Evolutionary conservation across 225 moss, liverwort and hornwort genomes (phyloP), one percentile per base, ranked within the genome.

Genomic region (Thuidium tamariscinum): DNA sequence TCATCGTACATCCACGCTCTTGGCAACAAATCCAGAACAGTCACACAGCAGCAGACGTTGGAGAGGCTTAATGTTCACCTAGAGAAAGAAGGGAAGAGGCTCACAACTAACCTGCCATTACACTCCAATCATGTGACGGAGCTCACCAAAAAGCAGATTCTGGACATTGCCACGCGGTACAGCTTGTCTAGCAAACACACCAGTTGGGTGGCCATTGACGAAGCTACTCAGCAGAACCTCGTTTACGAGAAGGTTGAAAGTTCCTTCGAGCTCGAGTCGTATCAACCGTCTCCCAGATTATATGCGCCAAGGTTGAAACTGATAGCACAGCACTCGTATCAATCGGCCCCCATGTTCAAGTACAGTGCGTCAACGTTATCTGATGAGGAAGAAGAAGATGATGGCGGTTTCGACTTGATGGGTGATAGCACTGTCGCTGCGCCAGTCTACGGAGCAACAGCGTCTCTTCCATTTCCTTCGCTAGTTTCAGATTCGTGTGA

Each of bases 161-260:
- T 92, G 21, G 87, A 92, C 6, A 79, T 87, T 20, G 89, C 90
- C 27, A 65, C 65, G 62, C 68, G 61, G 44, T 82, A 87, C 63
- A 82, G 73, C 74, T 73, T 92, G 70, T 89, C 92, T 3, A 88
- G 90, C 84, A 90, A 90, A 23, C 41, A 88, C 22, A 89, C 90
- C 42, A 92, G 90, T 69, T 92, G 92, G 92, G 83, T 92, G 84
- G 92, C 92, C 42, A 83, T 90, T 64, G 92, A 92, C 64, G 83
- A 86, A 71, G 82, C 48, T 15, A 89, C 42, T 65, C 41, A 85
- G n/a, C 66, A 34, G 42, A 44, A 49, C 62, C 20, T 89, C 29
- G 14, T 69, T 32, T 64, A 86, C 37, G 88, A 67, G 49, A 41
- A 63, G 70, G 55, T 56, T 52, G 52, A 64, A 54, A 76, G 22